Base-by-base conservation (phyloP, 768 basidiomycete species). In the Phylloporus sp. region DNA sequence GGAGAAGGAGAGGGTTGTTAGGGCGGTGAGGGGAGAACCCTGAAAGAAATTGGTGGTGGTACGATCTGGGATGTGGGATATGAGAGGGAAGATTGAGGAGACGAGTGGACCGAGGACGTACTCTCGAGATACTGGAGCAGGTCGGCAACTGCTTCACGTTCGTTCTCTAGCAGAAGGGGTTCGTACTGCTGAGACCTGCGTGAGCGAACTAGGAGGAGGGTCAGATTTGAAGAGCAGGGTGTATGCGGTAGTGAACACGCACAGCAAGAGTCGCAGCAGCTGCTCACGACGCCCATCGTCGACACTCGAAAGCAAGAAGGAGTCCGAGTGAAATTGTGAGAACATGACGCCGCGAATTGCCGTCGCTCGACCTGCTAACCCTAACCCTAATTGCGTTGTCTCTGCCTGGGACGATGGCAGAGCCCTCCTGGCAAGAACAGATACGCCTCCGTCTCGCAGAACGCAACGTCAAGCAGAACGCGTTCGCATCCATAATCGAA, bases 41-140 rank as follows among this genome's bases (percentile, higher is more conserved):
- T 80, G 77, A 74, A 98, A 99, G 79, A 99, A 99, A 73, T 99
- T 97, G 70, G 96, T 98, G 8, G 91, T 93, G 3, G 89, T 86
- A 57, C 96, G 90, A 78, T 99, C 95, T 45, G 52, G 24, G 27
- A 38, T n/a, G n/a, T n/a, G n/a, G n/a, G 8, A 35, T 18, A 18
- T 2, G 27, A 13, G 2, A 5, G 50, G 22, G 38, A n/a, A 7
- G 23, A 17, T 3, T 3, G 5, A 2, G 9, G 35, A 38, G 11
- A 34, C 1, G 34, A 22, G 27, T 18, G 39, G 28, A 43, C 69
- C 32, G 11, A 17, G 34, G 11, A 41, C 88, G 56, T 67, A 97
- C 95, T 99, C 74, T 99, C 96, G 52, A 99, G 83, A 63, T 90
- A 98, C 65, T 97, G 94, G 11, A 99, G 79, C 41, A 99, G 74